Evolutionary conservation across 495 filamentous ascomycete species (phyloP).

Genomic region (Penicillium turbatum): DNA sequence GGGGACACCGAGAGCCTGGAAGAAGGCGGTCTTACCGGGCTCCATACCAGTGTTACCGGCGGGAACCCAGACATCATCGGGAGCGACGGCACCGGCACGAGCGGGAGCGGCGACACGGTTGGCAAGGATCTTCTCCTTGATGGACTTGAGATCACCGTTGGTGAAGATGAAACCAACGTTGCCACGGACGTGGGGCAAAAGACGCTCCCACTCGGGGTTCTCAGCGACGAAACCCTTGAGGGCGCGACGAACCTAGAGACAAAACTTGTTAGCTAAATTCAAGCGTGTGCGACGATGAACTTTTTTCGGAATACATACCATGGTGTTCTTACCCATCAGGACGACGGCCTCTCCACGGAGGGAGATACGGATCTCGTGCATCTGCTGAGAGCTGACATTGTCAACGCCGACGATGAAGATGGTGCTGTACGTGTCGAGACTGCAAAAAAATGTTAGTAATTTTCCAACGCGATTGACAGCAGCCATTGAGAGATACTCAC

Average conservation of each 20-base stretch:
- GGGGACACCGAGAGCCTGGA: conserved; percentile 99
- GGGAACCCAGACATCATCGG: conserved; percentile 83
- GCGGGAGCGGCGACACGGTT: conserved; percentile 98
- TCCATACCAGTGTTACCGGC: conserved; percentile 99
- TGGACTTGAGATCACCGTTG: conserved; percentile 86
- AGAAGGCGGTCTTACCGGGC: conserved; percentile 99
- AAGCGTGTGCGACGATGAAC: background rate
- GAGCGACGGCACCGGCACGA: conserved; percentile 92
- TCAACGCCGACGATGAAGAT: conserved; percentile 97
- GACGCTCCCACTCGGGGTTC: conserved; percentile 92
- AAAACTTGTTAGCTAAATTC: conserved; percentile 13
- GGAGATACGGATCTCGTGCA: conserved; percentile 96
- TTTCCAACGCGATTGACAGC: background rate
- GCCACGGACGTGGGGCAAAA: conserved; percentile 91
- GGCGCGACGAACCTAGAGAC: conserved; percentile 81
- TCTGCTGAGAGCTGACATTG: conserved; percentile 99
- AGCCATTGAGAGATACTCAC: background rate
- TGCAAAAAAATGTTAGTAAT: background rate
- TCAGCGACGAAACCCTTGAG: conserved; percentile 92
- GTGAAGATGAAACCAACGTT: conserved; percentile 99
- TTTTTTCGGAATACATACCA: conserved; percentile 64
- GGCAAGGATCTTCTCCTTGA: conserved; percentile 87
- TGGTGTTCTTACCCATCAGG: conserved; percentile 99
- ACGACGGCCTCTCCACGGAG: conserved; percentile 88
- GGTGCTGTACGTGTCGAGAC: conserved; percentile 81